Conservation (phyloP, 108 stramenopile genomes). For the Skeletonema marinoi region DNA sequence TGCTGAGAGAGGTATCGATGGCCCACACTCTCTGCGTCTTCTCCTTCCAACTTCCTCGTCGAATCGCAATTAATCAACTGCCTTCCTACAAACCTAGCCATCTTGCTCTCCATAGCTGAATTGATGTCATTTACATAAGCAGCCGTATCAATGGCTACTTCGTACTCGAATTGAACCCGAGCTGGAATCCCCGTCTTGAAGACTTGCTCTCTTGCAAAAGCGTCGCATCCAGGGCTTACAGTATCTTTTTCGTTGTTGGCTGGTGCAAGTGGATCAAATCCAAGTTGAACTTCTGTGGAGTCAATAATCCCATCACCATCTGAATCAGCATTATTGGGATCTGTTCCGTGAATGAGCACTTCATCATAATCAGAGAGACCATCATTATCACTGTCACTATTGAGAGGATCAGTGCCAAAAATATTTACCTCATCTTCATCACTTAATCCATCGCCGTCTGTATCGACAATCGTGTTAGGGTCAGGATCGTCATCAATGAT, state of each 20-base stretch:
- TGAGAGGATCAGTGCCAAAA: background rate
- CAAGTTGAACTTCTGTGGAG: slow-evolving; percentile 3
- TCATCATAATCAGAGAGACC: slow-evolving; percentile 15
- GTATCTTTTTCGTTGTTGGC: background rate
- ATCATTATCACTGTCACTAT: slow-evolving; percentile 10
- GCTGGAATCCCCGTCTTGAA: slow-evolving; percentile 8
- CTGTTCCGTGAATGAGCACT: slow-evolving; percentile 10
- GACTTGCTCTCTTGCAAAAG: background rate
- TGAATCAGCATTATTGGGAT: slow-evolving; percentile 7
- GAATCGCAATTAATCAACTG: slow-evolving; percentile 15
- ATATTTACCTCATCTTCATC: slow-evolving; percentile 6
- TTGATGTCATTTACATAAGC: background rate
- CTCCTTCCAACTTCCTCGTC: background rate
- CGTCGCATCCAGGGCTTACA: slow-evolving; percentile 16
- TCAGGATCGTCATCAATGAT: background rate
- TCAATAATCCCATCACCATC: slow-evolving; percentile 26
- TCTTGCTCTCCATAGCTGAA: slow-evolving; percentile 1
- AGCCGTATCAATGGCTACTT: slow-evolving; percentile 11
- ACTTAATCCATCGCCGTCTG: slow-evolving; percentile 15
- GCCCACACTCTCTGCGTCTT: background rate
- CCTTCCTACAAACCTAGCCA: slow-evolving; percentile 16
- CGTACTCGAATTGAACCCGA: slow-evolving; percentile 17
- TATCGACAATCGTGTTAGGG: background rate
- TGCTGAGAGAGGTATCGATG: background rate
- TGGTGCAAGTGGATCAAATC: slow-evolving; percentile 6